phyloP scores from a whole-genome alignment of 106 monocot species.

The Platanthera guangdongensis region DNA sequence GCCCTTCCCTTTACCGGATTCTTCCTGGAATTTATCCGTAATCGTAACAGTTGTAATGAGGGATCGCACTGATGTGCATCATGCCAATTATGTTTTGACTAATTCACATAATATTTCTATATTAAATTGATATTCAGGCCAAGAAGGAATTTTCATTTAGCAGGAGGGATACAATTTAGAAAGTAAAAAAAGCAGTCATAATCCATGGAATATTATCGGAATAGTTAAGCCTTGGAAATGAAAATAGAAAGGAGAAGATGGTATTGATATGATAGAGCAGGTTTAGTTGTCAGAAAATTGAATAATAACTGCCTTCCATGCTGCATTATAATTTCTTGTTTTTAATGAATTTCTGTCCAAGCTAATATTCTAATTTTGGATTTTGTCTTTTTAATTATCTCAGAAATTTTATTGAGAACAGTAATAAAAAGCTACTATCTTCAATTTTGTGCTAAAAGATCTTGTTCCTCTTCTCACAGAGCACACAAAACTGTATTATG shows the following conservation, averaged over 20 bases:
- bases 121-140: background rate
- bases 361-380: background rate
- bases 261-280: background rate
- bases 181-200: background rate
- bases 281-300: background rate
- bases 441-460: background rate
- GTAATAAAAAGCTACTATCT: background rate
- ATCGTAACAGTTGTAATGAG: background rate
- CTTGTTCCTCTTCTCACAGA: background rate
- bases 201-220: background rate
- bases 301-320: background rate
- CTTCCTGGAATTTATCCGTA: too few species aligned
- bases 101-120: background rate
- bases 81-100: background rate
- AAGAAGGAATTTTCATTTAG: background rate
- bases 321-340: background rate
- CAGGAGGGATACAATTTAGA: background rate
- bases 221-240: background rate
- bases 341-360: background rate
- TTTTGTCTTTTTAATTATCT: background rate
- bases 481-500: too few species aligned
- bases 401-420: background rate
- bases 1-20: too few species aligned
- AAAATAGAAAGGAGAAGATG: background rate
- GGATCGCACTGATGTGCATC: background rate